Conservation (phyloP, 192 early-diverging fungal species). For the Coemansia erecta region DNA sequence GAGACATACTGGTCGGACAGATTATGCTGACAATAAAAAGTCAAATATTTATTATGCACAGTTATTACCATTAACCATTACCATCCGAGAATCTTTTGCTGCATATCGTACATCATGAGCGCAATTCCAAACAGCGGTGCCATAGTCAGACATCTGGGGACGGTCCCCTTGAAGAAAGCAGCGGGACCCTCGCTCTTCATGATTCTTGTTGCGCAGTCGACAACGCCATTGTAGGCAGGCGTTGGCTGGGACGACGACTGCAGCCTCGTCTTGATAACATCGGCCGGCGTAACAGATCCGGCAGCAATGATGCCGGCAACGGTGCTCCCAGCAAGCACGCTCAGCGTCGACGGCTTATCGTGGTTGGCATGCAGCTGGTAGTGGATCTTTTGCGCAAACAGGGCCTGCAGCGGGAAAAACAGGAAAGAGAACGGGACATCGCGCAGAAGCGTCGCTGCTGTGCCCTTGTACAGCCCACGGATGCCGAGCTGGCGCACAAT, state of each 20-base stretch:
- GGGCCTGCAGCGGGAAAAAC: conserved; percentile 70
- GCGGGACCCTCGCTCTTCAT: conserved; percentile 50
- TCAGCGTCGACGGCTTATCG: conserved; percentile 67
- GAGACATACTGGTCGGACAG: too few species aligned
- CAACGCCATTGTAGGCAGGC: conserved; percentile 41
- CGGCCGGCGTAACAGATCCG: conserved; percentile 64
- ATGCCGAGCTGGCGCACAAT: conserved; percentile 86
- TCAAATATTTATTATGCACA: too few species aligned
- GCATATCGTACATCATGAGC: conserved; percentile 66
- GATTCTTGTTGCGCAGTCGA: conserved; percentile 56
- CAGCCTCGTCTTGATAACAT: conserved; percentile 78
- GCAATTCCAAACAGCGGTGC: conserved; percentile 62
- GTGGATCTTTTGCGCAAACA: conserved; percentile 42
- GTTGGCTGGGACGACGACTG: conserved; percentile 59
- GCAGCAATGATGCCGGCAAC: conserved; percentile 96
- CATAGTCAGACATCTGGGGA: conserved; percentile 54
- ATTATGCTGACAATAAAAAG: too few species aligned
- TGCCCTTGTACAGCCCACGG: conserved; percentile 84
- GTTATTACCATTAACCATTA: conserved; percentile 1
- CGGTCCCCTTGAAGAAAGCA: conserved; percentile 69
- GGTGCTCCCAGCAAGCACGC: conserved; percentile 90
- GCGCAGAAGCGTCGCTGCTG: conserved; percentile 85
- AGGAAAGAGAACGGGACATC: conserved; percentile 90
- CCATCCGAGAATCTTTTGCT: conserved; percentile 57
- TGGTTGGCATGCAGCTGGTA: conserved; percentile 55